These are phyloP conservation scores for Diacronema lutheri DNA, from an alignment of 78 protist genomes.

Conservation along the genomic window DNA sequence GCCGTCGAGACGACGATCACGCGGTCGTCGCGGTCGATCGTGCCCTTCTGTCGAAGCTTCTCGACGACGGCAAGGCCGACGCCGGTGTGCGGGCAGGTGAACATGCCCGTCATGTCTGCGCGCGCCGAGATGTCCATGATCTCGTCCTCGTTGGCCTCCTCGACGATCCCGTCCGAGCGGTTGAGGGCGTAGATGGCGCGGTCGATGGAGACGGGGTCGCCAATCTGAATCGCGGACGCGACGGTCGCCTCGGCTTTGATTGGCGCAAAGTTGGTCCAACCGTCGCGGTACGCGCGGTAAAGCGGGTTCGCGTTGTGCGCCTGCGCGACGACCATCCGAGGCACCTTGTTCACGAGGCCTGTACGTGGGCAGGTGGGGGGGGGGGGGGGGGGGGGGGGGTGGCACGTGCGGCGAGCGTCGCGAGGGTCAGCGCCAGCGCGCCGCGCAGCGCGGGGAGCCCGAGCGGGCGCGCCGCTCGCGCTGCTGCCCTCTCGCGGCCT, in stretches of 20 bases:
- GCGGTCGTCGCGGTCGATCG: neutral
- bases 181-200: neutral
- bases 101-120: neutral
- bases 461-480: no score
- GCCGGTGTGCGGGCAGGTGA: neutral
- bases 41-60: neutral
- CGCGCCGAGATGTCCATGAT: neutral
- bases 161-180: neutral
- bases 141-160: neutral
- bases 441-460: no score
- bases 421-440: no score
- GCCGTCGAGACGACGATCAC: neutral
- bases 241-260: neutral
- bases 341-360: neutral
- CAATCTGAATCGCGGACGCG: neutral
- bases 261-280: neutral
- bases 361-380: no score
- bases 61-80: neutral
- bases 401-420: no score
- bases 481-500: no score
- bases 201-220: neutral
- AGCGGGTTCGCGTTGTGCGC: slow-evolving; percentile 3
- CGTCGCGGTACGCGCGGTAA: neutral
- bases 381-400: no score
- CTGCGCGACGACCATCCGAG: neutral